phyloP scores from a whole-genome alignment of 768 basidiomycete species.

The Pulveroboletus sp. region DNA sequence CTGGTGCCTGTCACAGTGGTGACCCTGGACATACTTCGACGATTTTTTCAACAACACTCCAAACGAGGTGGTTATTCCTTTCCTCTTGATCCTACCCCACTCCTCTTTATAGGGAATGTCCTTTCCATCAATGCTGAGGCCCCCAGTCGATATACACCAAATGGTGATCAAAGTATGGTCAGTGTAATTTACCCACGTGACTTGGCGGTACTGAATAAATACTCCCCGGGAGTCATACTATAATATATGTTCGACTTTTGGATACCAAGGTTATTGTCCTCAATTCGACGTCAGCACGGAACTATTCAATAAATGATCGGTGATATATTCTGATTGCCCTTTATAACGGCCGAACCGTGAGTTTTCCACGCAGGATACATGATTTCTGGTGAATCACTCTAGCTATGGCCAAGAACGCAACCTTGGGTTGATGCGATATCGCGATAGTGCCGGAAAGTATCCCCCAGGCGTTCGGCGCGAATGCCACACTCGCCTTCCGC shows the following conservation, averaged over 20 bases:
- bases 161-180: conserved; percentile 6
- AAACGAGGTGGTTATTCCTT: neutral
- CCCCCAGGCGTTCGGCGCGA: too few relatives aligned
- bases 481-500: too few relatives aligned
- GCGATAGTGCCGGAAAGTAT: too few relatives aligned
- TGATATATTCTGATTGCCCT: conserved; percentile 2
- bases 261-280: neutral
- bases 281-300: neutral
- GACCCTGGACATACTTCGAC: neutral
- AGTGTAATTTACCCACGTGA: neutral
- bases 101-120: conserved; percentile 3
- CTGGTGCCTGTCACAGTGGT: neutral
- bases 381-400: too few relatives aligned
- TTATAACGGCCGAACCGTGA: neutral
- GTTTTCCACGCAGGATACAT: too few relatives aligned
- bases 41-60: neutral
- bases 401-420: too few relatives aligned
- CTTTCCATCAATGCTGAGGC: neutral
- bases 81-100: conserved; percentile 6
- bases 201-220: neutral
- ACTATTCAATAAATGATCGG: conserved; percentile 1
- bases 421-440: too few relatives aligned
- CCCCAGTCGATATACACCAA: conserved; percentile 6
- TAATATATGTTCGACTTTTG: neutral
- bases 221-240: neutral